Evolutionary conservation across 2,329 filamentous ascomycete genomes (phyloP).

Genomic region (Cladobotryum protrusum): DNA sequence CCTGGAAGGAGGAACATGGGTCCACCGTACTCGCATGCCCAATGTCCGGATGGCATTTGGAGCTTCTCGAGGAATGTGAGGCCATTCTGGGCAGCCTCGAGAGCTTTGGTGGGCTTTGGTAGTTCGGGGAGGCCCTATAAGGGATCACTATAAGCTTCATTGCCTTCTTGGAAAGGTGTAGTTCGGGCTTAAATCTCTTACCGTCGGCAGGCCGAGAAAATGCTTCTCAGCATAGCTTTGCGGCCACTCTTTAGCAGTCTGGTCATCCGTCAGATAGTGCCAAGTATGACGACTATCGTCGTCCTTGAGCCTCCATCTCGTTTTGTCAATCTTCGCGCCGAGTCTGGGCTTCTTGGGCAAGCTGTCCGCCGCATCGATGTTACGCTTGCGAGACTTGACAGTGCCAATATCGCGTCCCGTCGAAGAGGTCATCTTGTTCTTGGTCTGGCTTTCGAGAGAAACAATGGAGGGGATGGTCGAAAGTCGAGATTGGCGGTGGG

Average conservation of each 20-base stretch:
- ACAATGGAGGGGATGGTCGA: too few relatives aligned
- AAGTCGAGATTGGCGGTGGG: too few relatives aligned
- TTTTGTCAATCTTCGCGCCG: constrained; percentile 64
- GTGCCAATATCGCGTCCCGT: constrained; percentile 24
- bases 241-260: constrained; percentile 70
- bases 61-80: constrained; percentile 84
- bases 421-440: constrained; percentile 22
- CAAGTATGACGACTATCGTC: constrained; percentile 85
- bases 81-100: constrained; percentile 75
- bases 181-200: constrained; percentile 32
- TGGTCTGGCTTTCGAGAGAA: not conserved
- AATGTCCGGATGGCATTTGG: constrained; percentile 83
- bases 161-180: not conserved
- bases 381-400: constrained; percentile 37
- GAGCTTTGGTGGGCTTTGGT: constrained; percentile 61
- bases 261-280: constrained; percentile 77
- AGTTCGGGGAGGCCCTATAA: constrained; percentile 67
- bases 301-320: constrained; percentile 77
- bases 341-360: constrained; percentile 43
- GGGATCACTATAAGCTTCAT: constrained; percentile 4
- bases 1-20: constrained; percentile 94
- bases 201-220: constrained; percentile 71
- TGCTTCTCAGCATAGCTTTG: constrained; percentile 88
- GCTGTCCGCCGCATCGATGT: constrained; percentile 31
- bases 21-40: constrained; percentile 96